Base-by-base conservation (phyloP, 306 rosid species). In the Cucurbita pepo region DNA sequence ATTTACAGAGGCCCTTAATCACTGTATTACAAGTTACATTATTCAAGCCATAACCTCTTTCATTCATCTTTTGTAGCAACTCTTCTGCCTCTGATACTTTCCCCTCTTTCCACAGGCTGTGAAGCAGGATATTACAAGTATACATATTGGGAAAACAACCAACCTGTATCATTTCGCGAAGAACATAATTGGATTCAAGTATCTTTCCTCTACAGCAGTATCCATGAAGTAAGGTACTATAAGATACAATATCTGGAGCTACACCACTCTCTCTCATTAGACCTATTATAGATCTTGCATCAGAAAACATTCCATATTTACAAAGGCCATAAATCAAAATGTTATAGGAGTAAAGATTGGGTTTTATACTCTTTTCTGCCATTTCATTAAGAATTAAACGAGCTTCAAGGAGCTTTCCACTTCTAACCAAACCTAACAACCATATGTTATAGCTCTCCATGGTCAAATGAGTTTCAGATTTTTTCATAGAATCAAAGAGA, bases 21-120 rank as follows among this genome's bases (percentile, higher is more conserved):
- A 90, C 85, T 0, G 86, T 85, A 79, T 94, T 94, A 86, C 98
- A 89, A 41, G 97, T 89, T 77, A 88, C 94, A 6, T 85, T 86
- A 73, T 94, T 95, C 67, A 89, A 66, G 16, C 84, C 87, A 77
- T 85, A 90, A 67, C 77, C 71, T 82, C 82, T 90, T 72, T 86
- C 89, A n/a, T 85, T 86, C 96, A 89, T 94, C 87, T 75, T 90
- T 72, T 79, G 84, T 71, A 89, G 87, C 81, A 89, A 73, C 72
- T 90, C 86, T 88, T 90, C 91, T 3, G 96, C 98, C 79, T 94
- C 97, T 47, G 73, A 84, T 63, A 78, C 81, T 72, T 89, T 83
- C 83, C 91, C 95, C 83, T 94, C 88, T 76, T 87, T 90, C 95
- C 97, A 94, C 34, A 94, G 79, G 83, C 97, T 94, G 76, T 89